These are phyloP conservation scores for Xylaria intraflava DNA, from an alignment of 495 filamentous ascomycete genomes.

Conservation along the genomic window DNA sequence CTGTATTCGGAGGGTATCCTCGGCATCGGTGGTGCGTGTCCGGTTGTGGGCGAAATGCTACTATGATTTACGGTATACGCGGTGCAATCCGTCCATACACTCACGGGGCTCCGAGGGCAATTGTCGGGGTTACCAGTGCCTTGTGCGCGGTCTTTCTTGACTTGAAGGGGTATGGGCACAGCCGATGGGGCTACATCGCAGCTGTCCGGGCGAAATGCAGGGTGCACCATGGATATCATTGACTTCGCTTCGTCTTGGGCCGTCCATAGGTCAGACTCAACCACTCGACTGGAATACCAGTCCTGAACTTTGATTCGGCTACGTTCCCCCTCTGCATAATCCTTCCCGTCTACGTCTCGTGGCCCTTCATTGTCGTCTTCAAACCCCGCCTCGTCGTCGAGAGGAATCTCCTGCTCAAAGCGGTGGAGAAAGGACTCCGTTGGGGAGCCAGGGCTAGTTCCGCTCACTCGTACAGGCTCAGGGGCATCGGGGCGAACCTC, in stretches of 20 bases:
- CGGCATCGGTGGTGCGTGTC: constrained; percentile 13
- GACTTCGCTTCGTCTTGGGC: constrained; percentile 14
- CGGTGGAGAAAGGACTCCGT: constrained; percentile 1
- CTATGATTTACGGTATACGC: constrained; percentile 10
- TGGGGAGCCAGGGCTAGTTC: constrained; percentile 1
- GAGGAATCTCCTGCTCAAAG: neutral
- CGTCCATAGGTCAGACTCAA: neutral
- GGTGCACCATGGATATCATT: constrained; percentile 21
- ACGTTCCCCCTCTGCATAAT: constrained; percentile 6
- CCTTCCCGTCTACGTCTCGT: neutral
- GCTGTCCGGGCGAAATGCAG: constrained; percentile 19
- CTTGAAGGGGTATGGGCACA: constrained; percentile 13
- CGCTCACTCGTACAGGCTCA: neutral
- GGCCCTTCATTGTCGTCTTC: constrained; percentile 3
- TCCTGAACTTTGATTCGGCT: constrained; percentile 15
- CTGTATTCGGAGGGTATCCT: constrained; percentile 13
- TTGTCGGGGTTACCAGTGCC: too few relatives aligned
- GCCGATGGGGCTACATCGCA: constrained; percentile 12
- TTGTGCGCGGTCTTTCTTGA: constrained; percentile 4
- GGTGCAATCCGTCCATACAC: constrained; percentile 17
- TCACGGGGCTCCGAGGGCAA: neutral
- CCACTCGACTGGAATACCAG: constrained; percentile 17
- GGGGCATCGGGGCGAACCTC: neutral
- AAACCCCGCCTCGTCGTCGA: constrained; percentile 4
- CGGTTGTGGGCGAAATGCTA: neutral